Conservation (phyloP, 2,329 filamentous ascomycete genomes). For the Xylaria sp. region DNA sequence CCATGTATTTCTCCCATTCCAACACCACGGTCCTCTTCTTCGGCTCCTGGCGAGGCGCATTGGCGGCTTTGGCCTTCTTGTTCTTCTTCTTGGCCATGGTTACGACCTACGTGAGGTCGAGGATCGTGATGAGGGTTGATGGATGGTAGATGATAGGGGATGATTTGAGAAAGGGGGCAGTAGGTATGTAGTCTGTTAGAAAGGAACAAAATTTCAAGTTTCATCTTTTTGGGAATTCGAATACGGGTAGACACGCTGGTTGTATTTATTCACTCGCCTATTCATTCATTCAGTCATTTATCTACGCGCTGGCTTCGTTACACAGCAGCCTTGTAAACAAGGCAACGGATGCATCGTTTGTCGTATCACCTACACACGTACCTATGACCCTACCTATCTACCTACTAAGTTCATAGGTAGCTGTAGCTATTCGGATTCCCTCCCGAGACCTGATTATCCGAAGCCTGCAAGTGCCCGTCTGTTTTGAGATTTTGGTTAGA, state of each 20-base stretch:
- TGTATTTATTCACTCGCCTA: not conserved
- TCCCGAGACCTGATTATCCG: not conserved
- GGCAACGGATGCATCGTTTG: constrained; percentile 5
- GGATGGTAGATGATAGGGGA: not conserved
- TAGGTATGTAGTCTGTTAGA: too few relatives aligned
- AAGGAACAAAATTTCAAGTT: too few relatives aligned
- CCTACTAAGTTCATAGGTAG: too few relatives aligned
- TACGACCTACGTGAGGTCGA: not conserved
- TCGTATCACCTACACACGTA: not conserved
- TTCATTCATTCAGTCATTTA: too few relatives aligned
- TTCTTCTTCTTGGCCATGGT: constrained; percentile 27
- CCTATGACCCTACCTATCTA: not conserved
- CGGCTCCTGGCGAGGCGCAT: not conserved
- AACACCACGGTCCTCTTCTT: not conserved
- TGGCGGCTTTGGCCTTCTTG: not conserved
- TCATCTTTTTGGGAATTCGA: not conserved
- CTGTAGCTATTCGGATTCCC: not conserved
- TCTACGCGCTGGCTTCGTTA: not conserved
- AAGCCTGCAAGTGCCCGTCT: constrained; percentile 24
- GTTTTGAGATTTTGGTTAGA: constrained; percentile 1
- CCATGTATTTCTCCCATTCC: constrained; percentile 38
- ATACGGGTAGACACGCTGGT: not conserved
- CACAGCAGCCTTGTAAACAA: constrained; percentile 23
- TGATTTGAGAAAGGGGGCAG: not conserved
- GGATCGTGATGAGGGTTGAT: not conserved